Evolutionary conservation across 192 early-diverging fungal species (phyloP).

Genomic region (Nowakowskiella sp.): DNA sequence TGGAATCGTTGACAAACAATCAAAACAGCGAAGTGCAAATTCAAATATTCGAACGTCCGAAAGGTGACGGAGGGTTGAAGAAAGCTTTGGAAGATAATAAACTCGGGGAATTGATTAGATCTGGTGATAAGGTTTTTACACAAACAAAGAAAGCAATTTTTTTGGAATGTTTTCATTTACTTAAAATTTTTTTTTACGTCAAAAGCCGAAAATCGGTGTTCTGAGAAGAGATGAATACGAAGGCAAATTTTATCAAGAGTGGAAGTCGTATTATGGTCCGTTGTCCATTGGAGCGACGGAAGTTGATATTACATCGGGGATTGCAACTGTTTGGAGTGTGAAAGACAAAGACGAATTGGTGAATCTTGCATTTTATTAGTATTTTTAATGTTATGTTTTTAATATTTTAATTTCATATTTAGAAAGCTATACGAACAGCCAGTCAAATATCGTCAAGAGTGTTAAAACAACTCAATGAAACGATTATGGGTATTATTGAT

Average conservation of each 20-base stretch:
- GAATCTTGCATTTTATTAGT: conserved; percentile 8
- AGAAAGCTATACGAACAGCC: conserved; percentile 65
- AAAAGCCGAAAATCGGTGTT: conserved; percentile 66
- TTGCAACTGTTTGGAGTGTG: conserved; percentile 64
- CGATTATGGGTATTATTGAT: conserved; percentile 82
- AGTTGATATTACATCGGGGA: conserved; percentile 62
- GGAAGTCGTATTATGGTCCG: conserved; percentile 50
- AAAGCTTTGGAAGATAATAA: conserved; percentile 49
- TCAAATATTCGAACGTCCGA: conserved; percentile 68
- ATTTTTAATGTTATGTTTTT: neutral
- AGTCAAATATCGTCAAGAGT: conserved; percentile 66
- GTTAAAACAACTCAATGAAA: conserved; percentile 77
- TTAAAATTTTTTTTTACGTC: neutral
- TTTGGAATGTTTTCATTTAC: neutral
- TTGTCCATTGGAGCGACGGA: conserved; percentile 33
- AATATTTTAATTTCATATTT: too few relatives aligned
- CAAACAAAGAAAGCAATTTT: neutral
- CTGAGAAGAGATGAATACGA: conserved; percentile 65
- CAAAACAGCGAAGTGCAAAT: conserved; percentile 51
- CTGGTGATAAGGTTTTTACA: neutral
- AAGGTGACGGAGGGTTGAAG: conserved; percentile 69
- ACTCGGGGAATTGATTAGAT: conserved; percentile 42
- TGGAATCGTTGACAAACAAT: conserved; percentile 57
- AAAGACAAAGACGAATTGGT: conserved; percentile 92
- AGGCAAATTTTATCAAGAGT: conserved; percentile 75